Base-by-base conservation (phyloP, 768 basidiomycete species). In the Ephemerocybe angulata region DNA sequence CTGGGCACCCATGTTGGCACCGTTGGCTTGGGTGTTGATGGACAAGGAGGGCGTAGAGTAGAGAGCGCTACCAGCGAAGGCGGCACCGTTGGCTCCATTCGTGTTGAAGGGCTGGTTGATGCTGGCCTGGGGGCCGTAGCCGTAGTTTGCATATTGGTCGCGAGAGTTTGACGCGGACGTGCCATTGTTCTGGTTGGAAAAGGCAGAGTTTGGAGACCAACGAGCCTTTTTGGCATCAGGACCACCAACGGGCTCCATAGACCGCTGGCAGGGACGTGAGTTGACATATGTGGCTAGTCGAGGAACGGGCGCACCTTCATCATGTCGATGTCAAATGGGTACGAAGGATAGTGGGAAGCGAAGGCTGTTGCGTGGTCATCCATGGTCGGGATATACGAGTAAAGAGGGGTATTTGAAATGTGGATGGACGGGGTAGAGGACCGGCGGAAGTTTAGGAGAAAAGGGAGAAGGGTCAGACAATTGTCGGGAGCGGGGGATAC, bases 191-290 rank as follows among this genome's bases (percentile, higher is more conserved):
- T 75, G 73, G 44, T 62, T 69, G 44, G 76, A 65, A 62, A 76
- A 73, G 33, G 72, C 65, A 66, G 77, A 83, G 49, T 80, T 85
- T 50, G 89, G 88, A 27, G 88, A 90, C 90, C 90, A 92, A 62
- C 91, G 88, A 55, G 91, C 86, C 73, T 93, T 93, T 82, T 93
- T 93, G 53, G 86, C 79, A 71, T 90, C 89, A 60, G 88, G 88
- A 64, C 87, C 89, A 63, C 84, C 86, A 61, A 84, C 79, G 68
- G 86, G 68, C 71, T 93, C 92, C 83, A 93, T 91, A 51, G 91
- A 86, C 72, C 91, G 86, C 91, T 93, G 71, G 30, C 43, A 33
- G 38, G 50, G 31, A 47, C 56, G 53, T 58, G 28, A 49, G 42
- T 33, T 40, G 47, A 38, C 44, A 31, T 33, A 47, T 52, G 38